phyloP scores from a whole-genome alignment of 2,329 filamentous ascomycete species.

The Thelonectria olida region DNA sequence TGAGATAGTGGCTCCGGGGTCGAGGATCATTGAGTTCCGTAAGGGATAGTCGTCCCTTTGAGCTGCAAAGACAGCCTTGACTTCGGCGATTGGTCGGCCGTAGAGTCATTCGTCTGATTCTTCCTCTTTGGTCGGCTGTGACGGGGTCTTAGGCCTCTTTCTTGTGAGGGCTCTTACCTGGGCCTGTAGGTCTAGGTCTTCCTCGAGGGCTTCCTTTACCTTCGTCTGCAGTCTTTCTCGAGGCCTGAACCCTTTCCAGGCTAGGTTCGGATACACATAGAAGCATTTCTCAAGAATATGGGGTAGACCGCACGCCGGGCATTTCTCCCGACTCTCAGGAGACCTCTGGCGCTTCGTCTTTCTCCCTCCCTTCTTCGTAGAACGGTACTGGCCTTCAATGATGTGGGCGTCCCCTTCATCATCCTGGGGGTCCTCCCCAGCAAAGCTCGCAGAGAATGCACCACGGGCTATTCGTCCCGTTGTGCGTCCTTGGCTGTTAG shows the following conservation, averaged over 20 bases:
- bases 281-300: neutral
- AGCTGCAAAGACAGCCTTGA: neutral
- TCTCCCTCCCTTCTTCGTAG: neutral
- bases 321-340: too few species aligned
- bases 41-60: neutral
- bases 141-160: neutral
- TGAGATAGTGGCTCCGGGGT: neutral
- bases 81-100: neutral
- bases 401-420: neutral
- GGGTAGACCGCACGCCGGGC: neutral
- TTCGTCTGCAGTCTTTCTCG: too few species aligned
- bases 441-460: too few species aligned
- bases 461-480: too few species aligned
- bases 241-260: neutral
- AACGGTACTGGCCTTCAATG: neutral
- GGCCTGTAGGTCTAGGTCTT: neutral
- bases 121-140: neutral
- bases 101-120: neutral
- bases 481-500: too few species aligned
- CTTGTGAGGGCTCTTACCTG: neutral
- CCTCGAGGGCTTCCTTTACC: neutral
- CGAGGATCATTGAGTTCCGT: neutral
- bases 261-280: neutral
- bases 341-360: too few species aligned
- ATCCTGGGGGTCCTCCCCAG: neutral